Percentiles rank a stretch among this genome's conserved stretches.
Conservation (phyloP, 2,329 filamentous ascomycete genomes). For the Bipolaris cookei region DNA sequence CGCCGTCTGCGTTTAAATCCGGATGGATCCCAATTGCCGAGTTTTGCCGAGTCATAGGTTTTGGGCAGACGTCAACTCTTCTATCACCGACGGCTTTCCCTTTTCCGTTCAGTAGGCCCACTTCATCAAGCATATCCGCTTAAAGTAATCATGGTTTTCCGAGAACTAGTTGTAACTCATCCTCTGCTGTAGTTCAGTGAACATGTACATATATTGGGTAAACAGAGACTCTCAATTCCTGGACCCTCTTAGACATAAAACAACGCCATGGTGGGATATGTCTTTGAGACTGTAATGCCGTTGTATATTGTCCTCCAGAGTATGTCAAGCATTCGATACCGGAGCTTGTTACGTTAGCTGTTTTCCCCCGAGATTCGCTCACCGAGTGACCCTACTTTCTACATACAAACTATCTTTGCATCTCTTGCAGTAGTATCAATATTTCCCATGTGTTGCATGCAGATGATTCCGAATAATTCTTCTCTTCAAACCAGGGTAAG, state of each 20-base stretch:
- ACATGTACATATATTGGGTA: background rate
- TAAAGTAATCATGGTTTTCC: background rate
- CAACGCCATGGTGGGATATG: background rate
- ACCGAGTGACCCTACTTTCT: too few species aligned
- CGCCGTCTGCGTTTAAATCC: background rate
- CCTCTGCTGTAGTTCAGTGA: background rate
- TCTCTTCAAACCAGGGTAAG: background rate
- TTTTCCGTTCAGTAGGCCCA: background rate
- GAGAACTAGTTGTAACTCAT: background rate
- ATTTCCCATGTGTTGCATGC: background rate
- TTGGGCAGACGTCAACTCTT: background rate
- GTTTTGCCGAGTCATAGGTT: slow-evolving; percentile 1
- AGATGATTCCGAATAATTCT: background rate
- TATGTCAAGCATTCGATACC: too few species aligned
- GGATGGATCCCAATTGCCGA: background rate
- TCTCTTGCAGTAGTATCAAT: too few species aligned
- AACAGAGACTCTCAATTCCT: background rate
- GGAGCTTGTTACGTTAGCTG: too few species aligned
- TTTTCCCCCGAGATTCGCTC: too few species aligned
- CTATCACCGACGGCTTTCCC: background rate
- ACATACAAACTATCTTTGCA: too few species aligned
- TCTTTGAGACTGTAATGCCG: background rate
- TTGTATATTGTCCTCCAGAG: background rate
- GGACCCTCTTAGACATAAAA: background rate
- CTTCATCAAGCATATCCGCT: background rate